Base-by-base conservation (phyloP, 768 basidiomycete species). In the Lactarius hengduanensis region DNA sequence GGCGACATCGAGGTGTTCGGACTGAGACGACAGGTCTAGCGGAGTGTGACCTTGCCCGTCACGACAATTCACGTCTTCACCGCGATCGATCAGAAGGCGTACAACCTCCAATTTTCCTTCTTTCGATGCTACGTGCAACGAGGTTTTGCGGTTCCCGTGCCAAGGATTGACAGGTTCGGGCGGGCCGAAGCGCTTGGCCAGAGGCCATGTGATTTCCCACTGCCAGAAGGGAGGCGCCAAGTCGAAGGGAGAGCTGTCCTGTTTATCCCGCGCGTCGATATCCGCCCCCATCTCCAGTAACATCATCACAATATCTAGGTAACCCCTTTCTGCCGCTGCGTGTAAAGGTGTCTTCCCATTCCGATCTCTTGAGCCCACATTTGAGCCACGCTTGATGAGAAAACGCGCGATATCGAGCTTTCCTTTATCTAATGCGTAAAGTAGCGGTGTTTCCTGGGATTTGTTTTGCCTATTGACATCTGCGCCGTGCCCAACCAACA, bases 401-500 rank as follows among this genome's bases (percentile, higher is more conserved):
- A 54, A 22, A 4, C 28, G 34, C 0, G n/a, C 4, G 10, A 34
- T 9, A 4, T 26, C 36, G 2, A 54, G 26, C 2, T 20, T 15
- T 2, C 57, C 57, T 3, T 18, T 2, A 0, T 1, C 16, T 1
- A 38, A 22, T 1, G 53, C 53, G 2, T 0, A 0, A 30, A 47
- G 1, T 38, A 65, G 22, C 1, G 59, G 32, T 0, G 54, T 36
- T 38, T 28, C 0, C 5, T 30, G 8, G 22, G 8, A 3, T 20
- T 6, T 8, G 22, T 26, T 5, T 41, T n/a, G 32, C 2, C 26
- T 47, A 2, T 65, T 11, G 15, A 57, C 5, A 0, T 36, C 41
- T 15, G 43, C 53, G 18, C 34, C 41, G 9, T 1, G 16, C 4
- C 45, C 4, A 1, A 59, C 32, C 8, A 64, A 38, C 15, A 59